A percentile compares a stretch with the other conserved stretches of the same genome.
phyloP scores from a whole-genome alignment of 805 yeast genomes.

The Metschnikowia dekortorum region DNA sequence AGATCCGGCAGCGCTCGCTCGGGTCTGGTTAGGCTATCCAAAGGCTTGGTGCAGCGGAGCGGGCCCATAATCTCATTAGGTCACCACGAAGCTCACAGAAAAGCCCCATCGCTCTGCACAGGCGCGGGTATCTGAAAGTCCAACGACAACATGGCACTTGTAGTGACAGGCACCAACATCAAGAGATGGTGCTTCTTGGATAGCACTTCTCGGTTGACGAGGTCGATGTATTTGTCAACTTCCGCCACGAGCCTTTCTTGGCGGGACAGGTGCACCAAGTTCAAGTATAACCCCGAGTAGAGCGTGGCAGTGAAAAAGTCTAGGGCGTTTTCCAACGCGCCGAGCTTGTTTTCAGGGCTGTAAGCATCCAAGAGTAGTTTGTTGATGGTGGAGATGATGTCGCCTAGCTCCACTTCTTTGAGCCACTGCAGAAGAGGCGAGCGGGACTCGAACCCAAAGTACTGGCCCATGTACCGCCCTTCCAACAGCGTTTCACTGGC shows the following conservation, averaged over 20 bases:
- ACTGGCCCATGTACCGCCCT: slow-evolving; percentile 14
- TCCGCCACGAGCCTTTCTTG: slow-evolving; percentile 28
- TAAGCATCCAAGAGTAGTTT: slow-evolving; percentile 35
- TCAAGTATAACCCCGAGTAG: slow-evolving; percentile 21
- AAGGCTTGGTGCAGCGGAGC: too few relatives aligned
- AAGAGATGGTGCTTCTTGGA: slow-evolving; percentile 21
- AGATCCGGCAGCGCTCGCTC: too few relatives aligned
- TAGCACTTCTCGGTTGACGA: slow-evolving; percentile 17
- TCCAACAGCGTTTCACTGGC: neutral
- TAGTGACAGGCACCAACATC: slow-evolving; percentile 45
- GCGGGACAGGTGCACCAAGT: slow-evolving; percentile 14
- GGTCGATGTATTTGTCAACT: slow-evolving; percentile 40
- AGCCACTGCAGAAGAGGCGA: slow-evolving; percentile 39
- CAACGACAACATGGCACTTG: slow-evolving; percentile 52
- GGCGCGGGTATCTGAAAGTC: slow-evolving; percentile 49
- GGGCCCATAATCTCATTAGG: neutral
- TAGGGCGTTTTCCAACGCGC: slow-evolving; percentile 35
- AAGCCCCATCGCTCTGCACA: neutral
- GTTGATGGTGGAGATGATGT: slow-evolving; percentile 46
- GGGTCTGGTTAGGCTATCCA: too few relatives aligned
- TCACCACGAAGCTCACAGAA: neutral
- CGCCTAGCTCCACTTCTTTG: slow-evolving; percentile 30
- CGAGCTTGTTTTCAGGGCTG: slow-evolving; percentile 24
- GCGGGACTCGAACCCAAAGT: slow-evolving; percentile 51
- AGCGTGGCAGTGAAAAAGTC: slow-evolving; percentile 39